phyloP scores from a whole-genome alignment of 1,139 yeast genomes.

The Candida glucosophila region DNA sequence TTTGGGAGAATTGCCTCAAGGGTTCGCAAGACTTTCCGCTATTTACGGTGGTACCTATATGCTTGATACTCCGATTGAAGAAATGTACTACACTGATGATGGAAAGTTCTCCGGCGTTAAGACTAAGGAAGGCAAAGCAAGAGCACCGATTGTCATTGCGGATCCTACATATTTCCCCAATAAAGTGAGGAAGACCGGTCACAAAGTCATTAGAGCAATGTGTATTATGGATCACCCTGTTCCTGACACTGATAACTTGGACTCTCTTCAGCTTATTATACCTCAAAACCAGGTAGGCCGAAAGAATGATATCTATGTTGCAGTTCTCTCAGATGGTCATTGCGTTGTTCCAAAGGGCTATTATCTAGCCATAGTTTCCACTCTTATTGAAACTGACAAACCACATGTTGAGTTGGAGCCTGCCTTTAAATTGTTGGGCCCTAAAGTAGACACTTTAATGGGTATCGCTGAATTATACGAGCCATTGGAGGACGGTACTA shows the following conservation, averaged over 20 bases:
- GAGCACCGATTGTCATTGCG: conserved; percentile 90
- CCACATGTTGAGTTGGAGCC: conserved; percentile 93
- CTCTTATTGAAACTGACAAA: conserved; percentile 86
- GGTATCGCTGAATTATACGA: conserved; percentile 90
- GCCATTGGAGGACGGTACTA: conserved; percentile 76
- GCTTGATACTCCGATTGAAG: conserved; percentile 95
- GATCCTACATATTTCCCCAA: conserved; percentile 98
- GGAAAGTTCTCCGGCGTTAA: conserved; percentile 73
- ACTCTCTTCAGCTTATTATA: conserved; percentile 86
- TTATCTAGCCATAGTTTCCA: conserved; percentile 87
- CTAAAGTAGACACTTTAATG: conserved; percentile 79
- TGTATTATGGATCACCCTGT: conserved; percentile 88
- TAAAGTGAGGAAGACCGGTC: conserved; percentile 76
- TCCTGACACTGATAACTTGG: conserved; percentile 74
- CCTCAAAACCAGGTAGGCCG: conserved; percentile 95
- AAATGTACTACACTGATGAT: conserved; percentile 63
- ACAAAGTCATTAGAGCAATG: conserved; percentile 88
- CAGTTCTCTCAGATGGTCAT: conserved; percentile 83
- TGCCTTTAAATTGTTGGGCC: conserved; percentile 85
- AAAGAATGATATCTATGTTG: conserved; percentile 89
- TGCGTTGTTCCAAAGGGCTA: conserved; percentile 88
- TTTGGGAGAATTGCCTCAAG: conserved; percentile 96
- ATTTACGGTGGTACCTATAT: conserved; percentile 98
- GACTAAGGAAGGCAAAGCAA: conserved; percentile 86
- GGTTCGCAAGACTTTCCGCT: conserved; percentile 93